Evolutionary conservation across 2,329 filamentous ascomycete species (phyloP).

Genomic region (Didymella keratinophila): DNA sequence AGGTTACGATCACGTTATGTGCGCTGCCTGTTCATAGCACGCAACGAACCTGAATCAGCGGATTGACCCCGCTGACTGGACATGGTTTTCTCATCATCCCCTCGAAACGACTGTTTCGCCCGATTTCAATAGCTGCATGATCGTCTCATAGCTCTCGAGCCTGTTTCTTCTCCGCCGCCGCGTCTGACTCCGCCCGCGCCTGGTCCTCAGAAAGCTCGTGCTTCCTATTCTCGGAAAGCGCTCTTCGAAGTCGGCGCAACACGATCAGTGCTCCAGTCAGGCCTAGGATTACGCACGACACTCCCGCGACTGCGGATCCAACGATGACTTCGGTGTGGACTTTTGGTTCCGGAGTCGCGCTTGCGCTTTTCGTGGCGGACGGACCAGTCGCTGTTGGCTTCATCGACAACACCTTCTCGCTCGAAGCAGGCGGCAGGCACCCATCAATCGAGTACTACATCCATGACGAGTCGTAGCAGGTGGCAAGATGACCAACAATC

Average conservation of each 20-base stretch:
- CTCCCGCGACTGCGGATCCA: conserved; percentile 27
- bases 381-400: conserved; percentile 7
- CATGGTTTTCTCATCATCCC: conserved; percentile 6
- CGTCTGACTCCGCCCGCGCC: conserved; percentile 22
- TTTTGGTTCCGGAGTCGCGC: not conserved
- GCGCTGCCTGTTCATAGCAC: conserved; percentile 1
- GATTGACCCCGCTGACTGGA: conserved; percentile 2
- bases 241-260: conserved; percentile 13
- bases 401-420: not conserved
- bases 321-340: conserved; percentile 26
- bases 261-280: conserved; percentile 23
- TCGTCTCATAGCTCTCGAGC: conserved; percentile 28
- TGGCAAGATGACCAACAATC: conserved; percentile 30
- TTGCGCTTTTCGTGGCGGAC: conserved; percentile 13
- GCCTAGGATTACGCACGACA: conserved; percentile 23
- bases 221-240: conserved; percentile 1
- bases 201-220: conserved; percentile 33
- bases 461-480: conserved; percentile 41
- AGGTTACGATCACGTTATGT: not conserved
- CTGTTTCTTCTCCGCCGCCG: conserved; percentile 17
- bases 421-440: conserved; percentile 25
- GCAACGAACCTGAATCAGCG: conserved; percentile 3
- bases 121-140: conserved; percentile 32
- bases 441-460: conserved; percentile 40
- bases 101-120: conserved; percentile 31